Base-by-base conservation (phyloP, 2,329 filamentous ascomycete genomes). In the Fusarium citri region DNA sequence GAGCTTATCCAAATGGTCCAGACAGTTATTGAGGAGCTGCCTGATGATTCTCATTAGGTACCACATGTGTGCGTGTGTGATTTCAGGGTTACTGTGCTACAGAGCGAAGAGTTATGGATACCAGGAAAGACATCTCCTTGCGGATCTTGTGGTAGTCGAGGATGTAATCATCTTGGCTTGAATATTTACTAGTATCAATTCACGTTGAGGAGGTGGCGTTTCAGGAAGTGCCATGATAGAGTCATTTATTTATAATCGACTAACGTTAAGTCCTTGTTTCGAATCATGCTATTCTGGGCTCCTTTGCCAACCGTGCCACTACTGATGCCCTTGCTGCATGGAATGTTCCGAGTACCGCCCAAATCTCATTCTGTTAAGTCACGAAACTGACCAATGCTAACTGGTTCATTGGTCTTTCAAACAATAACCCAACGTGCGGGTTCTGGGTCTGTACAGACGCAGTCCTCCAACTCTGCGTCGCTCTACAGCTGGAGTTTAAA, bases 1-100 rank as follows among this genome's bases (percentile, higher is more conserved):
- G 91, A 96, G 80, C 82, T 98, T 79, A 96, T 97, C 72, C 81
- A 83, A 46, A 87, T 96, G 78, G 90, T 97, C n/a, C 88, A 94
- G 79, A 83, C 84, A 18, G 91, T 93, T 22, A 87, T 97, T 74
- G 85, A 87, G 34, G 83, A 86, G 58, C 78, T 94, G 69, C 90
- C 91, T 0, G 88, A 91, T 58, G 90, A 78, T 50, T 60, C 67
- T 45, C 66, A 72, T 59, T 77, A 72, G 68, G 37, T 60, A 18
- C 3, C 49, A 40, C 9, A 22, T 31, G 9, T 28, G 28, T 14
- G 28, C 31, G 22, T 46, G 14, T 51, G 30, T 51, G 26, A 42
- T 53, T 37, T 55, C 30, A 11, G 34, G 22, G 12, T 31, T 18
- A 40, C 42, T 55, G 45, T 48, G 45, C 23, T 25, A 58, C 46